Base-by-base conservation (phyloP, 2,329 filamentous ascomycete genomes). In the Claviceps sp. region DNA sequence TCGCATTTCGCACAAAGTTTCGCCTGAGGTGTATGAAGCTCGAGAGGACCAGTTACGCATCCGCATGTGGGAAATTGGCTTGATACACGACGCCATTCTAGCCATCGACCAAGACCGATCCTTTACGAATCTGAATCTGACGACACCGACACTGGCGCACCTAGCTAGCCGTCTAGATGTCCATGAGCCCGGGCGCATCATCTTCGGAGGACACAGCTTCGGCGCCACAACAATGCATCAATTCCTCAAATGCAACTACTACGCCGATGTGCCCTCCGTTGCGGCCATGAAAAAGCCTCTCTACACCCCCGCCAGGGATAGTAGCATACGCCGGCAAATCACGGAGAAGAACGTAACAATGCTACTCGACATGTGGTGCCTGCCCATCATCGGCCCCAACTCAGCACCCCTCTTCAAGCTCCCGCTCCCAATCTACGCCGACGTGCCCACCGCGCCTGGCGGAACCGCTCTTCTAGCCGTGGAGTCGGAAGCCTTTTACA, bases 141-240 rank as follows among this genome's bases (percentile, higher is more conserved):
- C 72, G 0, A 70, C 66, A 0, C 61, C 67, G 0, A 64, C 79
- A 3, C 70, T 91, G 0, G 65, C 68, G 11, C 76, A 78, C 61
- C 84, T 94, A 54, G 65, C 72, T 26, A 69, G 71, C n/a, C 70
- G 70, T 51, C 73, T 93, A 47, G 76, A 87, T 56, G 75, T 94
- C 4, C 79, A 83, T 54, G 73, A 77, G 8, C 86, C 87, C 0
- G 88, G 88, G 1, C 79, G 76, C 50, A 81, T 94, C 46, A 78
- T 83, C 43, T 91, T 87, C 63, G 80, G 78, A 0, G 89, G 89
- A 4, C 89, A 95, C 65, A 89, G 84, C 17, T 94, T 94, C 58
- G 89, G 89, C 22, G 84, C 82, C 1, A 78, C 86, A 1, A 88
- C 85, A 0, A 73, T 80, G 19, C 75, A 85, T 2, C 89, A 94